Evolutionary conservation across 2,329 filamentous ascomycete genomes (phyloP).

Genomic region (Hypoxylon sp.): DNA sequence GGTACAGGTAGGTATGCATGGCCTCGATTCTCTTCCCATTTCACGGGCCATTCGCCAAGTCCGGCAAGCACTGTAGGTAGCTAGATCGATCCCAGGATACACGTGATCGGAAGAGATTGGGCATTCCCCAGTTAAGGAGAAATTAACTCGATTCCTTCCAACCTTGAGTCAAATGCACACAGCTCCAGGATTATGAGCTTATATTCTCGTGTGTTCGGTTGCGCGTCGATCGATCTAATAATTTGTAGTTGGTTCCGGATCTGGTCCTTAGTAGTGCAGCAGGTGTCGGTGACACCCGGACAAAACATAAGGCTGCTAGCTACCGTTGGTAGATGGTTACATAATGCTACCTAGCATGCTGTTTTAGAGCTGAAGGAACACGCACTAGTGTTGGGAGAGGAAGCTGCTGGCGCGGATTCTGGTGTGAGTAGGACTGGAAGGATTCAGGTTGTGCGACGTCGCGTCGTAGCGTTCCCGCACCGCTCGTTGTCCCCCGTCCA

Average conservation of each 20-base stretch:
- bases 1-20: neutral
- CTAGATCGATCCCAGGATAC: neutral
- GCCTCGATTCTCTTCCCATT: constrained; percentile 7
- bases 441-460: constrained; percentile 41
- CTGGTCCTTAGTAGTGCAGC: neutral
- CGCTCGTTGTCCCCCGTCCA: constrained; percentile 24
- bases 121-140: constrained; percentile 11
- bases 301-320: constrained; percentile 16
- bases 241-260: neutral
- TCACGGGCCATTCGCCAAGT: constrained; percentile 1
- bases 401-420: constrained; percentile 21
- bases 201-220: constrained; percentile 11
- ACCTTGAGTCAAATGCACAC: constrained; percentile 4
- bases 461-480: constrained; percentile 28
- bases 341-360: constrained; percentile 1
- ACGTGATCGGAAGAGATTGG: neutral
- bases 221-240: constrained; percentile 5
- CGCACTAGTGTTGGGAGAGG: constrained; percentile 15
- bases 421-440: constrained; percentile 34
- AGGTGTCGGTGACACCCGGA: constrained; percentile 8
- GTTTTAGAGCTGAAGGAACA: constrained; percentile 22
- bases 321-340: constrained; percentile 14
- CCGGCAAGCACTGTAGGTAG: neutral
- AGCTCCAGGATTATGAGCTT: neutral
- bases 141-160: constrained; percentile 1